Base-by-base conservation (phyloP, 805 yeast species). In the Zygosaccharomyces lentus region DNA sequence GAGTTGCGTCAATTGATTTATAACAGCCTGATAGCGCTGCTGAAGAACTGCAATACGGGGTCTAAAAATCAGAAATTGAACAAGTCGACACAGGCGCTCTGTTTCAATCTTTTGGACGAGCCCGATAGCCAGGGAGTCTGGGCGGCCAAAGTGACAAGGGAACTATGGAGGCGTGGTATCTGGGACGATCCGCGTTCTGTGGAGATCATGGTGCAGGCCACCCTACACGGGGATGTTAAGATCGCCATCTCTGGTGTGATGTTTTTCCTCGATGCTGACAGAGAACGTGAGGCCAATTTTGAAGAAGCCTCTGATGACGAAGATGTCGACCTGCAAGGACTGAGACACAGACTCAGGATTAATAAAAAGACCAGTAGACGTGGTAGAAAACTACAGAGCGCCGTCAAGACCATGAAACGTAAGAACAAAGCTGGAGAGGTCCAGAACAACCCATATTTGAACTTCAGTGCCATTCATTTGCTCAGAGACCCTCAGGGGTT, bases 101-200 rank as follows among this genome's bases (percentile, higher is more conserved):
- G 95, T 43, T 91, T 93, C 73, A 87, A 87, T 57, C 72, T 91
- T 52, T 71, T 93, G 37, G 96, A 88, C 53, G 69, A 86, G 64
- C 80, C 85, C 49, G 86, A 81, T 54, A 76, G 87, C 34, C 87
- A 84, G 57, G 96, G 97, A 30, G 70, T 93, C 19, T 93, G 98
- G 97, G 97, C 98, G 6, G 87, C 97, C 2, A 90, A 88, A 59
- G 71, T 93, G 47, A 89, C 97, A 4, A 78, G 98, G 62, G 98
- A 93, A 66, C 72, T 93, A 42, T 93, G 99, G 99, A 79, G 96
- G 71, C 78, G 98, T 63, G 96, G 96, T 61, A 86, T 93, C 48
- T 93, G 99, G 99, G 97, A 89, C 65, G 99, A 93, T 65, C 78
- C 96, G 0, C 75, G 97, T 58, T 84, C 98, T 0, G 96, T 93